phyloP scores from a whole-genome alignment of 305 asterid species.

The Lippia alba region DNA sequence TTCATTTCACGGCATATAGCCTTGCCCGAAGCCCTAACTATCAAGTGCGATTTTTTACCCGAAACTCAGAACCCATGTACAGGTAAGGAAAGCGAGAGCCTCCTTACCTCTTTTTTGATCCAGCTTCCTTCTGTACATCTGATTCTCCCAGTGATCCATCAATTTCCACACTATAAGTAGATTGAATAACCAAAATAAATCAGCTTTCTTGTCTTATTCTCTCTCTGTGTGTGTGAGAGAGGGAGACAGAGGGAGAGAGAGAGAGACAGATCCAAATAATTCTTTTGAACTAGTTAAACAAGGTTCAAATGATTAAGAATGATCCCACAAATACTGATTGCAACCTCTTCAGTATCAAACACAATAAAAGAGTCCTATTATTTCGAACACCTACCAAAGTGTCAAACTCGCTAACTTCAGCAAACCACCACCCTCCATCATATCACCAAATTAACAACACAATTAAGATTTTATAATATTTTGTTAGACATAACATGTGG shows the following conservation, averaged over 20 bases:
- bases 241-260: background rate
- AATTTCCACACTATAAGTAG: conserved; percentile 58
- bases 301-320: conserved; percentile 17
- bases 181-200: conserved; percentile 19
- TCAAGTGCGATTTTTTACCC: conserved; percentile 8
- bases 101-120: conserved; percentile 75
- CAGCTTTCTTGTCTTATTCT: conserved; percentile 15
- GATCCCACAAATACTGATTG: conserved; percentile 11
- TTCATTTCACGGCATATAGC: background rate
- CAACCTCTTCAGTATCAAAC: conserved; percentile 3
- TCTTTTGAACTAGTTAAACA: conserved; percentile 14
- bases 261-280: background rate
- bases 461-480: background rate
- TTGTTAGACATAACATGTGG: background rate
- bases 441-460: conserved; percentile 1
- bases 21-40: background rate
- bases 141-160: conserved; percentile 78
- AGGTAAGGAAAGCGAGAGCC: conserved; percentile 1
- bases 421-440: conserved; percentile 8
- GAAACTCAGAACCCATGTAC: conserved; percentile 3
- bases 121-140: conserved; percentile 59
- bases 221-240: too few relatives aligned
- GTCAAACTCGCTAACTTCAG: background rate
- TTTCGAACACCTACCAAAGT: conserved; percentile 13
- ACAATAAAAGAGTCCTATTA: background rate